phyloP scores from a whole-genome alignment of 2,329 filamentous ascomycete genomes.

The Colletotrichum tropicale region DNA sequence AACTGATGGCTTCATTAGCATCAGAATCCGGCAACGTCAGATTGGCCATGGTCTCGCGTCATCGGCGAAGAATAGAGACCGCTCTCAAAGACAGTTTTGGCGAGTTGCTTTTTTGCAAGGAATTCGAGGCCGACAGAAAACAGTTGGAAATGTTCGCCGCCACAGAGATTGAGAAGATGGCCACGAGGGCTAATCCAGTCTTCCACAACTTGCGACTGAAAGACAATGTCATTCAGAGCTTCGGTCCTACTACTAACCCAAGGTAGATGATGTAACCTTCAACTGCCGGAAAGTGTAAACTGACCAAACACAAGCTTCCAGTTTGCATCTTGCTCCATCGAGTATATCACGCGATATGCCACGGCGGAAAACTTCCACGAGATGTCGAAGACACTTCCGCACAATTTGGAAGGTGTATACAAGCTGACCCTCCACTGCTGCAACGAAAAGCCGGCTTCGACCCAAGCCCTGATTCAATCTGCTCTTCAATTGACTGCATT shows the following conservation, averaged over 20 bases:
- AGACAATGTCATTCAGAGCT: not conserved
- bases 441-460: not conserved
- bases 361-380: not conserved
- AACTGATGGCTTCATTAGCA: not conserved
- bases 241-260: fast-evolving
- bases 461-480: not conserved
- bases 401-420: not conserved
- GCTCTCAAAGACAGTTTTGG: not conserved
- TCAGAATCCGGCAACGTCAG: not conserved
- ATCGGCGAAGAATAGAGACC: not conserved
- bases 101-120: not conserved
- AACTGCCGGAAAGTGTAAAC: not conserved
- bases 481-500: not conserved
- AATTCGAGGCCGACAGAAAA: not conserved
- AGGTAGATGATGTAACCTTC: not conserved
- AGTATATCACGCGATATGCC: not conserved
- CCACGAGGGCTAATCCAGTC: not conserved
- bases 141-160: not conserved
- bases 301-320: not conserved
- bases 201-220: not conserved
- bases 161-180: not conserved
- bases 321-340: not conserved
- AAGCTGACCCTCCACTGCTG: not conserved
- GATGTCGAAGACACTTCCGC: not conserved
- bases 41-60: not conserved